These are phyloP conservation scores for Xylaria hypoxylon DNA, from an alignment of 2,329 filamentous ascomycete species.

Conservation along the genomic window DNA sequence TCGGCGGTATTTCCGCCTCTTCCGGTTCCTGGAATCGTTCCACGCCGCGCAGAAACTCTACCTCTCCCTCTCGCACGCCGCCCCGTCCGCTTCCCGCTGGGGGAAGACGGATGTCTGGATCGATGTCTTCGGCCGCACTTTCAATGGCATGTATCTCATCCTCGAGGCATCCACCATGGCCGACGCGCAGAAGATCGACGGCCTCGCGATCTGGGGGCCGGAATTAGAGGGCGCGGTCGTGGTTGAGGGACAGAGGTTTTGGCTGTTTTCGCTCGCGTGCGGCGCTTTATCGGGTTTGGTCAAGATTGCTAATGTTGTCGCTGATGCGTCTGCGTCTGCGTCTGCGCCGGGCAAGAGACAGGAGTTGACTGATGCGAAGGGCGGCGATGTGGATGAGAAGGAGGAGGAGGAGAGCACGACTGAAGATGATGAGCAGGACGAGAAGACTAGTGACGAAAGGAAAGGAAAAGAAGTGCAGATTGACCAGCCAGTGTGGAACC, in stretches of 20 bases:
- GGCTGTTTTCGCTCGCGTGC: constrained; percentile 72
- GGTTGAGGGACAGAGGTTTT: constrained; percentile 74
- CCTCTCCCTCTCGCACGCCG: constrained; percentile 33
- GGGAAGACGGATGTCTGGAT: constrained; percentile 54
- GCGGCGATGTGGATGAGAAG: constrained; percentile 5
- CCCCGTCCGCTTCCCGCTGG: background rate
- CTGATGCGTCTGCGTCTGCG: constrained; percentile 53
- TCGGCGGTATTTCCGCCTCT: constrained; percentile 74
- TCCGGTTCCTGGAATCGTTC: constrained; percentile 74
- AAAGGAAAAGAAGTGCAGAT: constrained; percentile 52
- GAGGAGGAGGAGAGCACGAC: constrained; percentile 34
- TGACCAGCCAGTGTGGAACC: constrained; percentile 50
- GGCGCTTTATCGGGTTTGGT: constrained; percentile 60
- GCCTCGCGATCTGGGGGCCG: constrained; percentile 64
- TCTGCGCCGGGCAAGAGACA: constrained; percentile 45
- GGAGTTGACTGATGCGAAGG: background rate
- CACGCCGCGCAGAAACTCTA: constrained; percentile 61
- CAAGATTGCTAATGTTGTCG: constrained; percentile 55
- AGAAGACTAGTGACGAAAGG: constrained; percentile 39
- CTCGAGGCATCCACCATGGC: constrained; percentile 74
- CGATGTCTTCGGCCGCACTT: constrained; percentile 67
- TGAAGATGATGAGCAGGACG: constrained; percentile 17
- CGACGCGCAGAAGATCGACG: constrained; percentile 59
- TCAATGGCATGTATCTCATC: constrained; percentile 72
- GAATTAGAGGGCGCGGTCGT: constrained; percentile 61